Evolutionary conservation across 768 basidiomycete genomes (phyloP).

Genomic region (Kwoniella dejecticola): DNA sequence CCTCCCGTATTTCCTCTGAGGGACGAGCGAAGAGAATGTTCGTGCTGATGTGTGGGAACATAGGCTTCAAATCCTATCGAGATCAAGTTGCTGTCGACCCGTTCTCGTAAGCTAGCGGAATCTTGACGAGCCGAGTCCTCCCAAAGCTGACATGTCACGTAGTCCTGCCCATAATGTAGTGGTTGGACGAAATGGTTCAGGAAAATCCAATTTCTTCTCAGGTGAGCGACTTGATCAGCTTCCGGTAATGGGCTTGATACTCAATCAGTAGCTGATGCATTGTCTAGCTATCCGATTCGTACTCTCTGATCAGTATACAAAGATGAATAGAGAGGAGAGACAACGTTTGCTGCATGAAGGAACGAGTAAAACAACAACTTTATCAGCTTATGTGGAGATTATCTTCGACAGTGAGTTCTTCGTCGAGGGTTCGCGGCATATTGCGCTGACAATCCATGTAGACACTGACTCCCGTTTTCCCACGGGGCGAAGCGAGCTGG

Average conservation of each 20-base stretch:
- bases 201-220: slow-evolving; percentile 98
- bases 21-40: not conserved
- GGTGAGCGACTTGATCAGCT: slow-evolving; percentile 60
- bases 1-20: not conserved
- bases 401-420: slow-evolving; percentile 72
- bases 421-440: not conserved
- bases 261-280: not conserved
- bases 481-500: slow-evolving; percentile 81
- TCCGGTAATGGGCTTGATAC: not conserved
- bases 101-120: slow-evolving; percentile 62
- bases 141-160: slow-evolving; percentile 6
- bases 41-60: too few species aligned
- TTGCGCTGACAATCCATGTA: slow-evolving; percentile 6
- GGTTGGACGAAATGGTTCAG: slow-evolving; percentile 94
- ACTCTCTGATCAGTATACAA: slow-evolving; percentile 94
- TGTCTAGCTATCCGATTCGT: slow-evolving; percentile 91
- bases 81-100: slow-evolving; percentile 72
- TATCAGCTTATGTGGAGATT: slow-evolving; percentile 96
- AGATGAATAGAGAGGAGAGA: slow-evolving; percentile 89
- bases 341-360: slow-evolving; percentile 93
- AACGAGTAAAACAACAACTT: slow-evolving; percentile 77
- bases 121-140: not conserved
- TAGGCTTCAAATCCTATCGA: slow-evolving; percentile 93
- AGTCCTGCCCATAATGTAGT: slow-evolving; percentile 88
- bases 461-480: slow-evolving; percentile 89